These are phyloP conservation scores for Trifolium dubium DNA, from an alignment of 306 rosid species.

Conservation along the genomic window DNA sequence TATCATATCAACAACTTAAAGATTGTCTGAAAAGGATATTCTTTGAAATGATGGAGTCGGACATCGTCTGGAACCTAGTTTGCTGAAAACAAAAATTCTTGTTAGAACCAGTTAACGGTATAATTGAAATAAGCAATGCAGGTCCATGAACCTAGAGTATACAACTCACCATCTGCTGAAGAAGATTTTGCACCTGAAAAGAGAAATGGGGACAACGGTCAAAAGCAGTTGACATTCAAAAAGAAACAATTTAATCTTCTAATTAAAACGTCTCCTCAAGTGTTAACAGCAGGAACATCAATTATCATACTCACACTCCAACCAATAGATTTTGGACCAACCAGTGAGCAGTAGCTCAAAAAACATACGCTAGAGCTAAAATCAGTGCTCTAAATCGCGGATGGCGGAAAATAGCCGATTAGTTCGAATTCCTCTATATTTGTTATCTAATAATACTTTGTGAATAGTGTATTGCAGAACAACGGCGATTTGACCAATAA, in stretches of 20 bases:
- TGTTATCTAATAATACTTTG: background rate
- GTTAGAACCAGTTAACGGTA: constrained; percentile 41
- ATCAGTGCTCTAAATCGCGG: background rate
- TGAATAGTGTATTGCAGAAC: background rate
- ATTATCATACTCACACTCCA: constrained; percentile 5
- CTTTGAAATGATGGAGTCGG: constrained; percentile 89
- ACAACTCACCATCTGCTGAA: constrained; percentile 95
- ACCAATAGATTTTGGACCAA: constrained; percentile 9
- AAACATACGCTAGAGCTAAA: constrained; percentile 14
- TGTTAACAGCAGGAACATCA: constrained; percentile 4
- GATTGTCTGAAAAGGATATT: constrained; percentile 77
- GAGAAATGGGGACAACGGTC: constrained; percentile 16
- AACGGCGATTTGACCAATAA: background rate
- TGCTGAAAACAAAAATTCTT: constrained; percentile 64
- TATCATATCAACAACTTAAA: constrained; percentile 10
- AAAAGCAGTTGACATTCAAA: constrained; percentile 31
- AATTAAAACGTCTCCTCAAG: constrained; percentile 11
- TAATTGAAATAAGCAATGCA: constrained; percentile 32
- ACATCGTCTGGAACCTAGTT: constrained; percentile 91
- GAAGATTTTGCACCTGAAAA: constrained; percentile 46
- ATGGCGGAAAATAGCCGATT: background rate
- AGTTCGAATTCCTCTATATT: background rate
- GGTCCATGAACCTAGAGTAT: constrained; percentile 26
- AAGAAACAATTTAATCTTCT: constrained; percentile 17
- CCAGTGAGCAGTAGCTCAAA: background rate